A percentile compares a stretch with the other conserved stretches of the same genome.
These are phyloP conservation scores for Neofusicoccum kwambonambiense DNA, from an alignment of 2,329 filamentous ascomycete species.

Conservation along the genomic window DNA sequence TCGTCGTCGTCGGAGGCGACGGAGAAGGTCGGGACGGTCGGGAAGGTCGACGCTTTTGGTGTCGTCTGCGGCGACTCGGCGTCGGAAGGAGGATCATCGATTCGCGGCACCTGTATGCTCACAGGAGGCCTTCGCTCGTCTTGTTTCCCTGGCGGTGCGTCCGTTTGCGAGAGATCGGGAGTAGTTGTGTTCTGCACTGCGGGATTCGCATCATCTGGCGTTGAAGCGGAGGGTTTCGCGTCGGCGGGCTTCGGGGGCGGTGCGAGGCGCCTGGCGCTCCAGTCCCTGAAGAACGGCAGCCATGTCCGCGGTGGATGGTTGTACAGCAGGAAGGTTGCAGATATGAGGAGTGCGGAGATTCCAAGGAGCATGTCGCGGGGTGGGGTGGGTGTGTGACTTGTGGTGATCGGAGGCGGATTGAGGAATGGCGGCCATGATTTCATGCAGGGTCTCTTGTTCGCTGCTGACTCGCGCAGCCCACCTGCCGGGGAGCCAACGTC, in stretches of 20 bases:
- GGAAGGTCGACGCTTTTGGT: conserved; percentile 14
- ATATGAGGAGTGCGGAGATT: conserved; percentile 37
- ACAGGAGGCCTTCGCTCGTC: neutral
- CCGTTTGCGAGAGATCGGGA: neutral
- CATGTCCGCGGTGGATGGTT: conserved; percentile 37
- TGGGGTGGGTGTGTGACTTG: neutral
- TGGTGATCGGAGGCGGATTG: conserved; percentile 6
- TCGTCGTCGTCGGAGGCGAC: conserved; percentile 31
- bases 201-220: neutral
- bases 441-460: neutral
- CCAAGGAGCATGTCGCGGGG: conserved; percentile 34
- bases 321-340: conserved; percentile 37
- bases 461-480: conserved; percentile 4
- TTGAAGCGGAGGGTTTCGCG: neutral
- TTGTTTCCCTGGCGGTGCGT: conserved; percentile 9
- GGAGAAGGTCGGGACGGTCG: conserved; percentile 31
- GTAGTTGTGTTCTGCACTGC: neutral
- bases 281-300: conserved; percentile 21
- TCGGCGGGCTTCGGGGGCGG: neutral
- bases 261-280: neutral
- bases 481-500: neutral
- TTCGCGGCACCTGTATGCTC: conserved; percentile 18
- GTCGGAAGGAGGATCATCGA: conserved; percentile 16
- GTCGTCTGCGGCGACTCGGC: conserved; percentile 16
- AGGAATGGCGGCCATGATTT: conserved; percentile 13